phyloP scores from a whole-genome alignment of 441 rosid genomes.

The Codiaeum variegatum region DNA sequence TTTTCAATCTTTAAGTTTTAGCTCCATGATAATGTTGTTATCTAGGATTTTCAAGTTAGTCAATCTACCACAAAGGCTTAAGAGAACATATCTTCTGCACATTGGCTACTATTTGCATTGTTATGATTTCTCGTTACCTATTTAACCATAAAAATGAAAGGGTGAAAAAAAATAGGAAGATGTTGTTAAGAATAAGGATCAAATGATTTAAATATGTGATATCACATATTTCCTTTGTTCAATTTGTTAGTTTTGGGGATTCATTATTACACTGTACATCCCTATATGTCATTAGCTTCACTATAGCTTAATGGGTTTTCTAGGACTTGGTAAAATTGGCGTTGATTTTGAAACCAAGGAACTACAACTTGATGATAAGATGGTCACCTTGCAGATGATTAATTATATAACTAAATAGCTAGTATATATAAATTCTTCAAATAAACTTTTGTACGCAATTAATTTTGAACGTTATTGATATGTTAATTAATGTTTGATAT shows the following conservation, averaged over 20 bases:
- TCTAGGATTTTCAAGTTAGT: no score
- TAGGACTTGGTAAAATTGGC: no score
- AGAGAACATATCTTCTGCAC: no score
- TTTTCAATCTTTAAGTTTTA: no score
- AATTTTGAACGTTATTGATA: not conserved
- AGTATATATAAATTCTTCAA: not conserved
- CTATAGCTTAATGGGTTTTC: no score
- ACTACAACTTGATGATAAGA: slow-evolving; percentile 73
- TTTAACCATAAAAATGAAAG: no score
- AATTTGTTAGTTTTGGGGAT: slow-evolving; percentile 7
- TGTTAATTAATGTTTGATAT: slow-evolving; percentile 38
- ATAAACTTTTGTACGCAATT: not conserved
- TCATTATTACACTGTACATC: not conserved
- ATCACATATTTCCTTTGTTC: not conserved
- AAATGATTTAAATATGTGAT: not conserved
- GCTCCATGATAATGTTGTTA: no score
- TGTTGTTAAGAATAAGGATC: not conserved
- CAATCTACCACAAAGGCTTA: no score
- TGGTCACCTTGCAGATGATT: slow-evolving; percentile 77
- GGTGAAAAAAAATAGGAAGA: no score
- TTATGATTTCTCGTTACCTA: no score
- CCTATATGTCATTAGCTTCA: no score
- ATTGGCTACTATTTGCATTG: no score
- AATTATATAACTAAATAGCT: not conserved
- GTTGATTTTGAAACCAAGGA: slow-evolving; percentile 94